Evolutionary conservation across 306 rosid genomes (phyloP), one percentile per base, ranked within the genome.

Genomic region (Lathyrus tuberosus): DNA sequence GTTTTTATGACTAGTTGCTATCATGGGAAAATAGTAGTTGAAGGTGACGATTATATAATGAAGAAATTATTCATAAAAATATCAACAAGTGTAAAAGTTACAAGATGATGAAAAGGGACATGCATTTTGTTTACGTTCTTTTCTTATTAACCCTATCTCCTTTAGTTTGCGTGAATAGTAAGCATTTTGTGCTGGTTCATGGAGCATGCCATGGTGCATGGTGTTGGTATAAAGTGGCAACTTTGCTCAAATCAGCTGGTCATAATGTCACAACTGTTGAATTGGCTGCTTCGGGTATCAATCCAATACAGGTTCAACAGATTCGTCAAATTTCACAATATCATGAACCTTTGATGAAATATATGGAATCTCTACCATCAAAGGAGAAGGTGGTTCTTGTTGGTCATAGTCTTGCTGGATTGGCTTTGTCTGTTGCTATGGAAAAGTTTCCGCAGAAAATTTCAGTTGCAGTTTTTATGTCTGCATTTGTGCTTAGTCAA

Each of bases 171-270:
- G 70, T 47, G 12, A 41, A 69, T 6, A 18, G 43, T 24, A 38
- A 13, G 5, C 87, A 86, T 75, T 81, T 80, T 8, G 87, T 86
- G 62, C 38, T 86, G 26, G 68, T 83, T 60, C 91, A 86, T 63
- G 91, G 91, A 2, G 42, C n/a, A 22, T 48, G 88, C 60, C 84
- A 81, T 40, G 91, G 88, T 14, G 82, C 88, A n/a, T 86, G 91
- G 91, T 78, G 88, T 14, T 86, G 88, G 88, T 83, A 70, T 69
- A 86, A 81, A 69, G 78, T 86, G 8, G 67, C 62, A 9, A 26
- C 76, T 37, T 60, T 78, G 12, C 69, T 86, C 58, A 72, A 63
- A 51, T 18, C 72, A 0, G 49, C 16, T 1, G 81, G 88, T 11
- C 86, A 83, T 64, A 74, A 76, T 2, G 88, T 47, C 53, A 83